Percentiles rank a stretch among this genome's conserved stretches.
Evolutionary conservation across 164 flowering plant species (phyloP).

Genomic region (Chimonanthus salicifolius): DNA sequence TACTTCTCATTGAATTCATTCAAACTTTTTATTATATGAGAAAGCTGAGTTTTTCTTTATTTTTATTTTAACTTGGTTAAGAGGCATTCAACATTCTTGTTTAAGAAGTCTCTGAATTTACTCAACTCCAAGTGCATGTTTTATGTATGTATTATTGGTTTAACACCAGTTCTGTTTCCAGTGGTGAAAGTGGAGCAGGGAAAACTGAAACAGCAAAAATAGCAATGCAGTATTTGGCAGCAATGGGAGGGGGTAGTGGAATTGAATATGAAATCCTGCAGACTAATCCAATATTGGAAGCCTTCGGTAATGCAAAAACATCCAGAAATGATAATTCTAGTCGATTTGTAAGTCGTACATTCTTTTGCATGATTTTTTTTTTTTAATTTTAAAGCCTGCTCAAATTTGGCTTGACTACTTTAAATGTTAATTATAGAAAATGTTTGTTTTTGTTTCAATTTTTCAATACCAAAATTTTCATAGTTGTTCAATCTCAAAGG

Average conservation of each 20-base stretch:
- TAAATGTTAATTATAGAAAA: no score
- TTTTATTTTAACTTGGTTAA: no score
- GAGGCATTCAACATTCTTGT: no score
- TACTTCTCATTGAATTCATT: no score
- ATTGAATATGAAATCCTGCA: slow-evolving; percentile 89
- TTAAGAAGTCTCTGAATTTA: no score
- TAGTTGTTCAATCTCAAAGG: no score
- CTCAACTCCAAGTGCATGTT: background rate
- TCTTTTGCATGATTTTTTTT: background rate
- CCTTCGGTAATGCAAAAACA: slow-evolving; percentile 99
- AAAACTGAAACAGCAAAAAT: slow-evolving; percentile 99
- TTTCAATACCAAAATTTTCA: no score
- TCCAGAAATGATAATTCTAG: slow-evolving; percentile 96
- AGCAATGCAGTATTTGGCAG: slow-evolving; percentile 98
- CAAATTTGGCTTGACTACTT: no score
- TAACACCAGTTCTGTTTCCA: slow-evolving; percentile 17
- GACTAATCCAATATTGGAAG: slow-evolving; percentile 98
- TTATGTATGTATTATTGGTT: background rate
- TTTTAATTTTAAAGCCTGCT: background rate
- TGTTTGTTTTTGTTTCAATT: no score
- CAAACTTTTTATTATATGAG: no score
- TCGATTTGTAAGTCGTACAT: slow-evolving; percentile 78
- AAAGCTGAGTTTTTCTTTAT: no score
- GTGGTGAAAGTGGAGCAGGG: slow-evolving; percentile 99
- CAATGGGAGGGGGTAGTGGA: slow-evolving; percentile 98